Evolutionary conservation across 2,329 filamentous ascomycete species (phyloP).

Genomic region (Stachybotrys echinatus): DNA sequence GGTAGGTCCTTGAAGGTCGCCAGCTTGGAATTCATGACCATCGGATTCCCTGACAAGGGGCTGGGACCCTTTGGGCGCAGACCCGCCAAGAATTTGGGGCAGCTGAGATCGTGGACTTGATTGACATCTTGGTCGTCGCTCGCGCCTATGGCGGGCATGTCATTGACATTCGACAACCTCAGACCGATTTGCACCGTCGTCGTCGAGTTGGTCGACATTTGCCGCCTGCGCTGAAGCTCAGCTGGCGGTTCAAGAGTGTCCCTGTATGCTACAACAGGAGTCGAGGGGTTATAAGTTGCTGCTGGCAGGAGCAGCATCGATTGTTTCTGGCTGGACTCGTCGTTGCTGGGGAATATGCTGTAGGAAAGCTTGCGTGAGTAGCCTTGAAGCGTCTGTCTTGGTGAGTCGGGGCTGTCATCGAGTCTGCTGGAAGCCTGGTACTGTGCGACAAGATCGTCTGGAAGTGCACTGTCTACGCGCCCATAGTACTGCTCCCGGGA

Average conservation of each 20-base stretch:
- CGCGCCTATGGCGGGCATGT: conserved; percentile 30
- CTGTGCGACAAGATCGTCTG: not conserved
- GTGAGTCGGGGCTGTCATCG: conserved; percentile 8
- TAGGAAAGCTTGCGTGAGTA: conserved; percentile 18
- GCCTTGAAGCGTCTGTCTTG: conserved; percentile 2
- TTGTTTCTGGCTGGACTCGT: conserved; percentile 17
- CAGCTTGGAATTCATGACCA: not conserved
- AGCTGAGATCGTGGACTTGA: conserved; percentile 33
- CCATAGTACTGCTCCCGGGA: not conserved
- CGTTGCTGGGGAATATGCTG: conserved; percentile 15
- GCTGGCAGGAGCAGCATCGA: conserved; percentile 37
- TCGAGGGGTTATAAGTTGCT: conserved; percentile 32
- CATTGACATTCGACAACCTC: conserved; percentile 55
- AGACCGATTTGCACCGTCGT: conserved; percentile 69
- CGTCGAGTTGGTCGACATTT: conserved; percentile 58
- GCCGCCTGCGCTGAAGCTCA: conserved; percentile 42
- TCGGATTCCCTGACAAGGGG: not conserved
- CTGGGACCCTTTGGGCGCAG: not conserved
- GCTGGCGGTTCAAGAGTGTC: conserved; percentile 34
- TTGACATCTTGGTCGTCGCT: conserved; percentile 7
- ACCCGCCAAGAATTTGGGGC: conserved; percentile 15
- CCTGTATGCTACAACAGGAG: not conserved
- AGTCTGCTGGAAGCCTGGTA: conserved; percentile 9
- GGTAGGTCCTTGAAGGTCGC: not conserved
- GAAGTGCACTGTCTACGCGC: conserved; percentile 1